Conservation (phyloP, 139 green algal species). For the Pycnococcus provasolii region DNA sequence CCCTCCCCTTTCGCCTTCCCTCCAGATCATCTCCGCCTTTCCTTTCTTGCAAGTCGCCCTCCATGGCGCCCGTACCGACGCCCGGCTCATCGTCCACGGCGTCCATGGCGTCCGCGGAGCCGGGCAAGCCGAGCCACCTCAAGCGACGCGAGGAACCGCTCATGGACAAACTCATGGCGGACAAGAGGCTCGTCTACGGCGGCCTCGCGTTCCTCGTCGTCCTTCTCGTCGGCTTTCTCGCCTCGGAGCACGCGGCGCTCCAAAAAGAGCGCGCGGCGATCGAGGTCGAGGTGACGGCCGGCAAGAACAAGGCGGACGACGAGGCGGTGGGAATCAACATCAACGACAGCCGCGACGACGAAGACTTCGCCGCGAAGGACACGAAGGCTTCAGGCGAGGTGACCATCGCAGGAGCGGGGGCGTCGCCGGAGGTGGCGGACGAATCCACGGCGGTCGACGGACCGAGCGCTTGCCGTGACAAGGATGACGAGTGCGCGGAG, state of each 20-base stretch:
- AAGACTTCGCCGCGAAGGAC: background rate
- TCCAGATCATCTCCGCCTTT: too few relatives aligned
- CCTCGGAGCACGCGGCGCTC: background rate
- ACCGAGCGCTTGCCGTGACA: conserved; percentile 17
- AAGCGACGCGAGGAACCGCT: too few relatives aligned
- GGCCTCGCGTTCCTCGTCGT: background rate
- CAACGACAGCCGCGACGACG: background rate
- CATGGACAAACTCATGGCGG: too few relatives aligned
- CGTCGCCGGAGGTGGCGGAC: too few relatives aligned
- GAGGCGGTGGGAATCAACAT: background rate
- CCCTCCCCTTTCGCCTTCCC: too few relatives aligned
- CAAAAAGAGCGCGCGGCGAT: background rate
- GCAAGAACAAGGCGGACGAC: background rate
- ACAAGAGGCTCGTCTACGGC: background rate
- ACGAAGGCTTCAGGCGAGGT: background rate
- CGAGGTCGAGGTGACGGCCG: background rate
- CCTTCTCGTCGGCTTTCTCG: background rate
- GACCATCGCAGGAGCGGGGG: too few relatives aligned
- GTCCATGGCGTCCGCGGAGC: too few relatives aligned
- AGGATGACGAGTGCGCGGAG: conserved; percentile 18
- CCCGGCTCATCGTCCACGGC: too few relatives aligned
- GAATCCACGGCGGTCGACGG: too few relatives aligned
- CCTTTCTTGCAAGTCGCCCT: too few relatives aligned
- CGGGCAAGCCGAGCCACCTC: too few relatives aligned
- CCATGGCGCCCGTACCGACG: too few relatives aligned